Evolutionary conservation across 805 yeast genomes (phyloP), one percentile per base, ranked within the genome.

Genomic region (Wickerhamiella vanderwaltii): DNA sequence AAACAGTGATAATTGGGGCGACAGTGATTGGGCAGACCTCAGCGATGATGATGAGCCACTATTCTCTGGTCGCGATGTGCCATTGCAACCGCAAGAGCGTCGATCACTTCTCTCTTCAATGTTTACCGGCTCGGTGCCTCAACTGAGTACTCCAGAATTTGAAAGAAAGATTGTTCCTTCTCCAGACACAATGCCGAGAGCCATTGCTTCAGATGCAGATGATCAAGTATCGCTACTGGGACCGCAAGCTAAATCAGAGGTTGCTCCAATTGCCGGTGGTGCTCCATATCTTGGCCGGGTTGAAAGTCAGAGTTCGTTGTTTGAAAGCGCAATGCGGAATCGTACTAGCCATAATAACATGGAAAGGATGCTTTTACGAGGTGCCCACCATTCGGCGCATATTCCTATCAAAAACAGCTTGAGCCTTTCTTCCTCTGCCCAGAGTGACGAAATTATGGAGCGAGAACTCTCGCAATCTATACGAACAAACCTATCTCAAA

Each of bases 1-100:
- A 7, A 57, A 55, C 28, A 58, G 50, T 17, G 59, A 59, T 2
- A 61, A 52, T 24, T 61, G 65, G 65, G 65, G 35, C 42, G 48
- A 41, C 9, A 35, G 40, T 20, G 51, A 45, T 5, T 50, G 53
- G 55, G 52, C 46, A 30, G 56, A 52, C 18, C 29, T 41, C 7
- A 47, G 46, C 29, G 51, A 45, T 9, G 49, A 39, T 18, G 45
- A 33, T 3, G 46, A 39, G 58, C 7, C 58, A 2, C 51, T 47
- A 54, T 58, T 31, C 51, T 55, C 18, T 50, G 60, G 41, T 51
- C 51, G 48, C 19, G 54, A 48, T 34, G 55, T 47, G 13, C 58
- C 54, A 16, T 48, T 36, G 28, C 53, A 46, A 41, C 65, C 62
- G 3, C 47, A 48, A 15, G 44, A 52, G 13, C 53, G 62, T 24